phyloP scores from a whole-genome alignment of 257 asterid species.

The Osmanthus fragrans region DNA sequence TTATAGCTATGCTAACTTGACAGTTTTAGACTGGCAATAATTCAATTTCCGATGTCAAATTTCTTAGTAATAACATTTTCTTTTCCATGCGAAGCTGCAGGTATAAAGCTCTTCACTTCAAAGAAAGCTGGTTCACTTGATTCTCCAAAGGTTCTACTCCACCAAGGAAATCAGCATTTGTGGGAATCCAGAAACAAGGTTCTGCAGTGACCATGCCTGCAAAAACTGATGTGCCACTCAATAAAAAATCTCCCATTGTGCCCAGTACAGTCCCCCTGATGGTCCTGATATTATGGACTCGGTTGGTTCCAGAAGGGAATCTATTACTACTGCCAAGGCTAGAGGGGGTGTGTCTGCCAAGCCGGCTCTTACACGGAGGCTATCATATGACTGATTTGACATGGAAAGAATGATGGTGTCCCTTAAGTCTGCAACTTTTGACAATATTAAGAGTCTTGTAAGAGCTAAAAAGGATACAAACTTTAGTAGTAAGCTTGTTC shows the following conservation, averaged over 20 bases:
- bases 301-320: conserved; percentile 64
- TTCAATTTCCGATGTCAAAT: neutral
- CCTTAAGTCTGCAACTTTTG: conserved; percentile 45
- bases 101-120: conserved; percentile 56
- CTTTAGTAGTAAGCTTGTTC: conserved; percentile 38
- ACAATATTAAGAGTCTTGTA: conserved; percentile 29
- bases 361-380: conserved; percentile 53
- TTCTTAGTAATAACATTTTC: conserved; percentile 20
- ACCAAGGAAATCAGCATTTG: conserved; percentile 49
- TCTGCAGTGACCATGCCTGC: conserved; percentile 43
- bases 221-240: conserved; percentile 43
- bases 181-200: conserved; percentile 60
- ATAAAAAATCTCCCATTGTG: conserved; percentile 54
- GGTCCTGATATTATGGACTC: conserved; percentile 48
- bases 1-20: neutral
- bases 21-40: neutral
- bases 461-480: conserved; percentile 44
- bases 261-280: conserved; percentile 77
- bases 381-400: conserved; percentile 55
- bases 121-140: conserved; percentile 45
- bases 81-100: conserved; percentile 55
- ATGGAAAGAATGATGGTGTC: conserved; percentile 53
- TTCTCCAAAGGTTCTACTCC: conserved; percentile 45
- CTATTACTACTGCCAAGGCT: conserved; percentile 43
- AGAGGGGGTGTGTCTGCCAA: conserved; percentile 41